A percentile compares a stretch with the other conserved stretches of the same genome.
Evolutionary conservation across 176 grass and related monocot genomes (phyloP).

Genomic region (Pontederia paniculata): DNA sequence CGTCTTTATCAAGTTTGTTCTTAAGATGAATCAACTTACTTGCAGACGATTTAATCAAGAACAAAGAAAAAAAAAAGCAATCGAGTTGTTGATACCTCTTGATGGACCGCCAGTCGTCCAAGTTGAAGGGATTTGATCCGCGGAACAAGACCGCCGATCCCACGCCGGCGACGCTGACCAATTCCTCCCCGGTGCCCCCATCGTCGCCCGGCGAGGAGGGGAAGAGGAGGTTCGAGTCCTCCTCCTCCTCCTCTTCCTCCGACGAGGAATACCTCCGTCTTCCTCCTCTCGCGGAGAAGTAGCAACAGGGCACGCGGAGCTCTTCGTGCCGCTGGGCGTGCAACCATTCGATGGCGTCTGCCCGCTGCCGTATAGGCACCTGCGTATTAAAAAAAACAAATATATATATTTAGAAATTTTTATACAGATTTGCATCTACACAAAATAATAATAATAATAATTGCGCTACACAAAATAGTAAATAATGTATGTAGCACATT

Average conservation of each 20-base stretch:
- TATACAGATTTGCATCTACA: too few species aligned
- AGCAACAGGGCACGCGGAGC: conserved; percentile 41
- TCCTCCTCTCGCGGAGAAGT: conserved; percentile 53
- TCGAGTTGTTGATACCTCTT: conserved; percentile 35
- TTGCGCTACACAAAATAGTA: too few species aligned
- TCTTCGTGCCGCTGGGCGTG: conserved; percentile 34
- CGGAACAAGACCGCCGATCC: conserved; percentile 74
- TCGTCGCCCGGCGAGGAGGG: not conserved
- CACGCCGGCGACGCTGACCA: conserved; percentile 63
- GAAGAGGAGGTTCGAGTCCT: not conserved
- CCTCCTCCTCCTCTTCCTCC: conserved; percentile 21
- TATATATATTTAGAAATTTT: not conserved
- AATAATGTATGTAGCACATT: too few species aligned
- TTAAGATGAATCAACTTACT: not conserved
- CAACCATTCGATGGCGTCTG: conserved; percentile 75
- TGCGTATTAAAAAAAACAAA: not conserved
- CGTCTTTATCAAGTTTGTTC: too few species aligned
- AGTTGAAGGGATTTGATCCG: conserved; percentile 43
- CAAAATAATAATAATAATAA: not conserved
- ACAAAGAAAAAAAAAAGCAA: not conserved
- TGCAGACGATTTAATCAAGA: not conserved
- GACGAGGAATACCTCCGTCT: not conserved
- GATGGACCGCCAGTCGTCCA: conserved; percentile 63
- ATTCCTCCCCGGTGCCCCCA: conserved; percentile 5
- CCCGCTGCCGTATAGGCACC: conserved; percentile 66